Evolutionary conservation across 2,329 filamentous ascomycete genomes (phyloP).

Genomic region (Phoma sp.): DNA sequence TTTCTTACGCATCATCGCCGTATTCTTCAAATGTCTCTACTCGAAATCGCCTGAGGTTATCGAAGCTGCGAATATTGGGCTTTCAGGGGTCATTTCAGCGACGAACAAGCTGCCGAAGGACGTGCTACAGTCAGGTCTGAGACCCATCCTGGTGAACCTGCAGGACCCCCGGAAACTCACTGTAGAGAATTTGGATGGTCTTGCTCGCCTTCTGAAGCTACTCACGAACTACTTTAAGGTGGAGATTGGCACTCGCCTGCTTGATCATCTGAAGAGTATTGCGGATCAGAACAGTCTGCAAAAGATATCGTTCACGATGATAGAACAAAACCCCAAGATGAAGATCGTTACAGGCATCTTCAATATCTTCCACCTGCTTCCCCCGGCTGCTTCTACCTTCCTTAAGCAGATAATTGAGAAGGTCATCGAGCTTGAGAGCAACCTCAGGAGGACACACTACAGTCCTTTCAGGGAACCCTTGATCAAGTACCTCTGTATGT

Average conservation of each 20-base stretch:
- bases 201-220: constrained; percentile 86
- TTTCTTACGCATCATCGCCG: constrained; percentile 74
- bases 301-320: constrained; percentile 90
- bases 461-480: constrained; percentile 91
- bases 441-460: constrained; percentile 82
- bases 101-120: constrained; percentile 95
- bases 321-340: constrained; percentile 92
- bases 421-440: constrained; percentile 86
- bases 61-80: constrained; percentile 86
- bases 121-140: constrained; percentile 87
- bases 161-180: constrained; percentile 91
- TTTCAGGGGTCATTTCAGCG: constrained; percentile 85
- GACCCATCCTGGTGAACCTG: constrained; percentile 94
- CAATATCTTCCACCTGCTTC: constrained; percentile 96
- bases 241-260: constrained; percentile 89
- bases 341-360: constrained; percentile 94
- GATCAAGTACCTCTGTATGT: constrained; percentile 91
- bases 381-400: constrained; percentile 86
- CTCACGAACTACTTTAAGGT: constrained; percentile 99
- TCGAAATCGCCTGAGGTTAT: constrained; percentile 91
- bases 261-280: constrained; percentile 92
- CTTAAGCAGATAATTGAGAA: constrained; percentile 88
- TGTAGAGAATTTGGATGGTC: constrained; percentile 85
- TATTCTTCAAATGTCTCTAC: constrained; percentile 98
- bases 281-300: constrained; percentile 81